Conservation (phyloP, 495 filamentous ascomycete genomes). For the Aspergillus heteromorphus region DNA sequence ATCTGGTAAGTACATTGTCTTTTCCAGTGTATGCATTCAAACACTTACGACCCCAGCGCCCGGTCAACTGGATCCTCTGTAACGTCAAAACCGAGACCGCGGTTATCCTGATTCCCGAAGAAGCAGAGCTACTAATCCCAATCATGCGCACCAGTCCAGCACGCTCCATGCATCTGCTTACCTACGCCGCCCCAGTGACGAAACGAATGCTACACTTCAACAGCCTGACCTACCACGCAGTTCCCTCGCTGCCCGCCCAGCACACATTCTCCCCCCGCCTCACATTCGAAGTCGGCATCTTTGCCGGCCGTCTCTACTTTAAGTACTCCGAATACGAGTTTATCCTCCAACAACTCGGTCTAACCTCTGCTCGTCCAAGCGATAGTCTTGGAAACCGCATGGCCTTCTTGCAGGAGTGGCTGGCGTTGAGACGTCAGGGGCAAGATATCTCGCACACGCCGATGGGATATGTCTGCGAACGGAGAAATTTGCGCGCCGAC, state of each 20-base stretch:
- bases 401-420: slow-evolving; percentile 46
- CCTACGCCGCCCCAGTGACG: slow-evolving; percentile 4
- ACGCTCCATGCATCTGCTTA: not conserved
- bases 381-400: not conserved
- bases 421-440: slow-evolving; percentile 43
- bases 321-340: slow-evolving; percentile 31
- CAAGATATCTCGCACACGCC: slow-evolving; percentile 49
- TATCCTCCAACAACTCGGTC: slow-evolving; percentile 21
- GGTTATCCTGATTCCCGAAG: slow-evolving; percentile 50
- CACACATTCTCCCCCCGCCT: slow-evolving; percentile 38
- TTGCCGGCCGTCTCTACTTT: slow-evolving; percentile 53
- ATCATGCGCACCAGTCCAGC: slow-evolving; percentile 21
- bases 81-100: slow-evolving; percentile 28
- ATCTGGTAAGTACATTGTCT: slow-evolving; percentile 22
- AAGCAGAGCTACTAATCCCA: slow-evolving; percentile 46
- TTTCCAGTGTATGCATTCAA: not conserved
- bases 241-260: slow-evolving; percentile 11
- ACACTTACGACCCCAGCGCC: slow-evolving; percentile 25
- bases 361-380: too few relatives aligned
- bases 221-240: slow-evolving; percentile 1
- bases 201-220: slow-evolving; percentile 6
- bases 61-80: slow-evolving; percentile 48
- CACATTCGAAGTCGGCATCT: slow-evolving; percentile 47
- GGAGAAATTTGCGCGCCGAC: slow-evolving; percentile 25
- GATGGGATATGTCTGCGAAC: slow-evolving; percentile 49